Conservation (phyloP, 768 basidiomycete species). For the Macrolepiota albuminosa region DNA sequence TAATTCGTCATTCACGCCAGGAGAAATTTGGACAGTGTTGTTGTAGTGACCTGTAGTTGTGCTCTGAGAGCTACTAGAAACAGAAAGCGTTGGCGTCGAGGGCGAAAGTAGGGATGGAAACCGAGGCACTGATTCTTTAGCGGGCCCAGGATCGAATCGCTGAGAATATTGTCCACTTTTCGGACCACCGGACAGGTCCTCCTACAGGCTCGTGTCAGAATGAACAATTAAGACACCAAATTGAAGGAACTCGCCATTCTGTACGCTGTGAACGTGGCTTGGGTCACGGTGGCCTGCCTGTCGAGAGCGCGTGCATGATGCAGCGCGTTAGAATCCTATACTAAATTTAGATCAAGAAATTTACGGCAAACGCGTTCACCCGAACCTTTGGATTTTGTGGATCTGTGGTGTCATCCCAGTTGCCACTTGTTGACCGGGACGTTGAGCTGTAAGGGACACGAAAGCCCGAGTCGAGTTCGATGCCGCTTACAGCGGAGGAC, state of each 20-base stretch:
- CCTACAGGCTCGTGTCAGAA: slow-evolving; percentile 28
- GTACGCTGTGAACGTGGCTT: slow-evolving; percentile 32
- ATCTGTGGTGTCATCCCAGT: slow-evolving; percentile 55
- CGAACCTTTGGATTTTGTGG: slow-evolving; percentile 49
- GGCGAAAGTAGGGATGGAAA: slow-evolving; percentile 42
- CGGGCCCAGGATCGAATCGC: slow-evolving; percentile 42
- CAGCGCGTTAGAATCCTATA: slow-evolving; percentile 40
- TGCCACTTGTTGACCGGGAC: slow-evolving; percentile 46
- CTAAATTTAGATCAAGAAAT: slow-evolving; percentile 8
- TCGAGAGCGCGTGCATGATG: slow-evolving; percentile 37
- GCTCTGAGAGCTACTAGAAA: slow-evolving; percentile 13
- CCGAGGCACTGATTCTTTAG: slow-evolving; percentile 36
- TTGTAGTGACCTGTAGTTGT: slow-evolving; percentile 12
- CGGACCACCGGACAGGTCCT: slow-evolving; percentile 38
- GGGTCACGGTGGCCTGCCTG: slow-evolving; percentile 36
- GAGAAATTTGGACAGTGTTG: slow-evolving; percentile 25
- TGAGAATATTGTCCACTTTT: slow-evolving; percentile 51
- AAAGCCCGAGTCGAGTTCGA: slow-evolving; percentile 45
- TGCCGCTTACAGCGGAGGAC: slow-evolving; percentile 52
- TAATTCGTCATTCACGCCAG: slow-evolving; percentile 48
- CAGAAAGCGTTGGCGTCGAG: slow-evolving; percentile 29
- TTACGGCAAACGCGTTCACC: slow-evolving; percentile 33
- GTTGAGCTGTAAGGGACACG: slow-evolving; percentile 33
- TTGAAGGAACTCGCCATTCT: slow-evolving; percentile 32
- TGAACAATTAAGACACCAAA: slow-evolving; percentile 1